These are phyloP conservation scores for Scenedesmus sp. DNA, from an alignment of 163 green algal genomes.

Conservation along the genomic window DNA sequence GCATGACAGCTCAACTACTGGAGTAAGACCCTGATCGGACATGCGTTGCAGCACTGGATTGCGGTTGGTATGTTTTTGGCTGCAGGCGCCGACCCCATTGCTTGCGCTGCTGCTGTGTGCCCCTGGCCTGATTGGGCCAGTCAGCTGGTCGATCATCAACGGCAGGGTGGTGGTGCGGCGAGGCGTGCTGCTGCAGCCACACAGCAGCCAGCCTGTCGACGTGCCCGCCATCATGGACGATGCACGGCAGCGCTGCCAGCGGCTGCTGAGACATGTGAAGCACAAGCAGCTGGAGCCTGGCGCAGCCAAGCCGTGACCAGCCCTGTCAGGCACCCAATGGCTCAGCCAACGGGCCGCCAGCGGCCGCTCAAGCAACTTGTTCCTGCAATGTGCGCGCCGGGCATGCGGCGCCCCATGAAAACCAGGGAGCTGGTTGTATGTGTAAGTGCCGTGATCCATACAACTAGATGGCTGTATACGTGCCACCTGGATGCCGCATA, in stretches of 20 bases:
- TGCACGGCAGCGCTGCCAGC: not conserved
- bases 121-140: slow-evolving; percentile 58
- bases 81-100: slow-evolving; percentile 64
- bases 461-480: too few species aligned
- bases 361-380: too few species aligned
- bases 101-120: slow-evolving; percentile 78
- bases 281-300: not conserved
- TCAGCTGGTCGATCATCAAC: slow-evolving; percentile 79
- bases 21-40: too few species aligned
- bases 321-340: too few species aligned
- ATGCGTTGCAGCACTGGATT: too few species aligned
- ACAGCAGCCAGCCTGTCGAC: not conserved
- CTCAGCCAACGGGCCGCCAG: too few species aligned
- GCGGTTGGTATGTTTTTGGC: not conserved
- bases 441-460: too few species aligned
- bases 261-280: not conserved
- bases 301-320: not conserved
- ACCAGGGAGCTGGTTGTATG: too few species aligned
- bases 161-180: slow-evolving; percentile 74
- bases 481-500: too few species aligned
- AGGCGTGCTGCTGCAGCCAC: slow-evolving; percentile 60
- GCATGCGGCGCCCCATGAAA: too few species aligned
- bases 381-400: too few species aligned
- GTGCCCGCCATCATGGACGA: not conserved
- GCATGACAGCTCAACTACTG: too few species aligned